Conservation (phyloP, 176 grass and related monocot species). For the Phoenix roebelenii region DNA sequence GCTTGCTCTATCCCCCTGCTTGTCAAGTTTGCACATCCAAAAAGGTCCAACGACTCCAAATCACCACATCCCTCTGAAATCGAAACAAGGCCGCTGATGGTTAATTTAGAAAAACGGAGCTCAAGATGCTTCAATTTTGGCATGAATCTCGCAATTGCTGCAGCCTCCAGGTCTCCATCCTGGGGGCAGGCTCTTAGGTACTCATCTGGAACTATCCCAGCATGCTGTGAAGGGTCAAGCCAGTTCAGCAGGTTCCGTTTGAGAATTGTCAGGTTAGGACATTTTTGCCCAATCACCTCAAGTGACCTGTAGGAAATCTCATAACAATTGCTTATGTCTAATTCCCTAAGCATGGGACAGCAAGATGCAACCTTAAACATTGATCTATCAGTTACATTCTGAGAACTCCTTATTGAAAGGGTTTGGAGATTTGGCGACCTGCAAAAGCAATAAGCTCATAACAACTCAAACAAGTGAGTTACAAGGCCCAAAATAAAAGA, state of each 20-base stretch:
- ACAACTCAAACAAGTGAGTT: conserved; percentile 3
- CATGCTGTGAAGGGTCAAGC: conserved; percentile 75
- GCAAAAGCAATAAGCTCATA: conserved; percentile 25
- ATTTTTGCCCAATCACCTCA: conserved; percentile 63
- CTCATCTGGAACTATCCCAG: conserved; percentile 53
- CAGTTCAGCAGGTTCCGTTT: conserved; percentile 77
- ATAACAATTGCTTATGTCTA: conserved; percentile 87
- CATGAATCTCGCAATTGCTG: conserved; percentile 69
- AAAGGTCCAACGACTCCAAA: conserved; percentile 63
- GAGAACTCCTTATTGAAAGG: conserved; percentile 66
- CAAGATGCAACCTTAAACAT: conserved; percentile 44
- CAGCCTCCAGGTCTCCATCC: conserved; percentile 72
- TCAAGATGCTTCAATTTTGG: conserved; percentile 73
- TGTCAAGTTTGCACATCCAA: conserved; percentile 69
- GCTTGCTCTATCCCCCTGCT: conserved; percentile 65
- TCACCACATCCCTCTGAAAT: conserved; percentile 56
- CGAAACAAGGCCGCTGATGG: conserved; percentile 31
- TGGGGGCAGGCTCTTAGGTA: conserved; percentile 75
- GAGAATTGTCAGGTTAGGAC: conserved; percentile 48
- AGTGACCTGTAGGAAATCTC: conserved; percentile 67
- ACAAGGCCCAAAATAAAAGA: background rate
- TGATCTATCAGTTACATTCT: conserved; percentile 42
- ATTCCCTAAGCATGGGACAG: conserved; percentile 56
- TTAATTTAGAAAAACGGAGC: conserved; percentile 76
- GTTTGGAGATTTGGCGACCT: conserved; percentile 49